A percentile compares a stretch with the other conserved stretches of the same genome.
Evolutionary conservation across 768 basidiomycete genomes (phyloP).

Genomic region (Gyrodon lividus): DNA sequence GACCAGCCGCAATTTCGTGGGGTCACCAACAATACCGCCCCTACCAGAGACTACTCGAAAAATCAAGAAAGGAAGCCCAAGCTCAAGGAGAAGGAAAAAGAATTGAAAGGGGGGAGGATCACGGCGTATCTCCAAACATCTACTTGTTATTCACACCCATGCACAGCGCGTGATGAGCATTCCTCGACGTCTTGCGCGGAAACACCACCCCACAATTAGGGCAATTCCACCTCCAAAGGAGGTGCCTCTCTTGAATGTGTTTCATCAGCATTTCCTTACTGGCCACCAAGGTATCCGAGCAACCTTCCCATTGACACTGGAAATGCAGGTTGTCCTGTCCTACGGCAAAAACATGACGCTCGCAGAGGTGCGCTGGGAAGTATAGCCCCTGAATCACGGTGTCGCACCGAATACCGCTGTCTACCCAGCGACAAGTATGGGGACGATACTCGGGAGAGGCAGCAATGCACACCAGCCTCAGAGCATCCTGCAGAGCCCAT

Average conservation of each 20-base stretch:
- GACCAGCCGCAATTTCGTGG: constrained; percentile 8
- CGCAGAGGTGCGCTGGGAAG: constrained; percentile 18
- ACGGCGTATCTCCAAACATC: constrained; percentile 2
- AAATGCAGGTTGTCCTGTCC: constrained; percentile 10
- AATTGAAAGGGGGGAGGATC: neutral
- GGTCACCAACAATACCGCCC: neutral
- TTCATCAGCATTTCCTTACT: constrained; percentile 21
- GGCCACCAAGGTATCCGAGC: constrained; percentile 16
- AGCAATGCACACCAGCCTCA: constrained; percentile 25
- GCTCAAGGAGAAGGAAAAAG: neutral
- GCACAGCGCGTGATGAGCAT: constrained; percentile 19
- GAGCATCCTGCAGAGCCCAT: constrained; percentile 19
- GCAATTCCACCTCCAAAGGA: constrained; percentile 27
- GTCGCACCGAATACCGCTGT: constrained; percentile 12
- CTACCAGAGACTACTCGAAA: neutral
- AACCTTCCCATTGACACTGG: constrained; percentile 25
- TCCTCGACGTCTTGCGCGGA: constrained; percentile 12
- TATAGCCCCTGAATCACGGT: constrained; percentile 15
- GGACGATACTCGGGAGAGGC: constrained; percentile 25
- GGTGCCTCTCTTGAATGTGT: constrained; percentile 27
- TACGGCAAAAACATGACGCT: constrained; percentile 15
- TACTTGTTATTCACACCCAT: neutral
- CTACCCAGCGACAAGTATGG: constrained; percentile 26
- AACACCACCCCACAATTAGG: constrained; percentile 22
- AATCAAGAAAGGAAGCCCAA: neutral